These are phyloP conservation scores for Yarrowia porcina DNA, from an alignment of 805 yeast species.

Conservation along the genomic window DNA sequence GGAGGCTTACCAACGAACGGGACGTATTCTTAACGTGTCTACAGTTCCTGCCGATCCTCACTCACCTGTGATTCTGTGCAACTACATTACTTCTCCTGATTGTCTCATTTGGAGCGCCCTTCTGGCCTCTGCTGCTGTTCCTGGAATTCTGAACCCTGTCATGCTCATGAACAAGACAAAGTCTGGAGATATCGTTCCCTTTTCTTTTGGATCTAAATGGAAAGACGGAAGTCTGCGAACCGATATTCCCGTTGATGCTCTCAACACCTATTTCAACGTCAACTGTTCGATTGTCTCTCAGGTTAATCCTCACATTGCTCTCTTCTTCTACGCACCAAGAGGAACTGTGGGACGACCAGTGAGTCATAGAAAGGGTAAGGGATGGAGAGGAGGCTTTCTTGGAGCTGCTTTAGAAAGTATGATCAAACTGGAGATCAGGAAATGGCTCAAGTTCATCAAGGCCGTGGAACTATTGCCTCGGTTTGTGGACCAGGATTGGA, in stretches of 20 bases:
- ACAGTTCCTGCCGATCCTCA: slow-evolving; percentile 81
- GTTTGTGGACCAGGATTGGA: slow-evolving; percentile 74
- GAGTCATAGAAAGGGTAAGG: slow-evolving; percentile 51
- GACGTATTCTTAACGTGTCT: slow-evolving; percentile 65
- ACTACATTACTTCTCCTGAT: slow-evolving; percentile 71
- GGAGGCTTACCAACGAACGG: slow-evolving; percentile 67
- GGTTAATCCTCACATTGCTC: slow-evolving; percentile 76
- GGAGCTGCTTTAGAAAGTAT: slow-evolving; percentile 69
- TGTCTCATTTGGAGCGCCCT: slow-evolving; percentile 79
- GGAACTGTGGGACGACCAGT: slow-evolving; percentile 82
- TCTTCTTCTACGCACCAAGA: slow-evolving; percentile 72
- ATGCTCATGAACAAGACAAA: slow-evolving; percentile 67
- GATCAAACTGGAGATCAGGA: slow-evolving; percentile 67
- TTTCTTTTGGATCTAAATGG: slow-evolving; percentile 72
- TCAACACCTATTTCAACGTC: slow-evolving; percentile 72
- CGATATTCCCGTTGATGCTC: slow-evolving; percentile 70
- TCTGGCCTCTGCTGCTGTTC: slow-evolving; percentile 77
- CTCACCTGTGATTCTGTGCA: slow-evolving; percentile 75
- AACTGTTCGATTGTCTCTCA: slow-evolving; percentile 75
- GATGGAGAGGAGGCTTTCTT: slow-evolving; percentile 73
- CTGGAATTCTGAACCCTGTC: slow-evolving; percentile 76
- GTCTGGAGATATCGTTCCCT: slow-evolving; percentile 51
- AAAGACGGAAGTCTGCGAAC: slow-evolving; percentile 76
- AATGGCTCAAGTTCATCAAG: slow-evolving; percentile 68
- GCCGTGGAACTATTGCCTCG: slow-evolving; percentile 66